Percentiles rank a stretch among this genome's conserved stretches.
Evolutionary conservation across 306 rosid species (phyloP).

Genomic region (Cucumis hystrix): DNA sequence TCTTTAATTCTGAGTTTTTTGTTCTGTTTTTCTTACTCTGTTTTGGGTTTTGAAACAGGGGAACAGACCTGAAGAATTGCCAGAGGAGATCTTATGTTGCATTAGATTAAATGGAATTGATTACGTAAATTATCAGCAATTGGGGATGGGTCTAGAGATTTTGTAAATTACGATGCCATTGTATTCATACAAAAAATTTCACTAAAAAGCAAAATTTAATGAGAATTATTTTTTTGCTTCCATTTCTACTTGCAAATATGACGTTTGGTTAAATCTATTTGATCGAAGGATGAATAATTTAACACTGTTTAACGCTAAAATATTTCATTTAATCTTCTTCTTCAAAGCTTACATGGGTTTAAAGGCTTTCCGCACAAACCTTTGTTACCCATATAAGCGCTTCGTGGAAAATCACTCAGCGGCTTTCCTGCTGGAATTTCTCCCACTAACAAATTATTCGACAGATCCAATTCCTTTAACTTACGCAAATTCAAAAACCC

Average conservation of each 20-base stretch:
- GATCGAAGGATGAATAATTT: background rate
- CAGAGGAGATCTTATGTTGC: conserved; percentile 88
- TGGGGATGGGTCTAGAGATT: conserved; percentile 43
- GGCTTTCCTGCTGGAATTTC: conserved; percentile 56
- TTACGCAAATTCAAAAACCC: conserved; percentile 36
- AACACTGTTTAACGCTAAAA: background rate
- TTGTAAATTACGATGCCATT: conserved; percentile 5
- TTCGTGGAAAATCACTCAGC: conserved; percentile 38
- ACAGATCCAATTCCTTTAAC: conserved; percentile 39
- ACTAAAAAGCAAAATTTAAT: background rate
- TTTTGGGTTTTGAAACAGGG: conserved; percentile 41
- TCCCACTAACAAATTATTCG: conserved; percentile 55
- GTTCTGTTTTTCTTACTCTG: conserved; percentile 3
- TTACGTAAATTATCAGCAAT: conserved; percentile 66
- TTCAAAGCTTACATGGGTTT: conserved; percentile 30
- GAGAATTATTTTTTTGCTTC: background rate
- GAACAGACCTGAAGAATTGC: conserved; percentile 85
- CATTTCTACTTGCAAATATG: background rate
- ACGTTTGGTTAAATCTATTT: background rate
- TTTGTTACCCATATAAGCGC: conserved; percentile 46
- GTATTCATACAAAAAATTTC: conserved; percentile 1
- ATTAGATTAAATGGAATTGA: conserved; percentile 76
- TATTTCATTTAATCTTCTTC: background rate
- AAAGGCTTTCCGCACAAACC: conserved; percentile 73
- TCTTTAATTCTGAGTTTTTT: background rate